phyloP scores from a whole-genome alignment of 2,329 filamentous ascomycete species.

The Cytospora leucostoma region DNA sequence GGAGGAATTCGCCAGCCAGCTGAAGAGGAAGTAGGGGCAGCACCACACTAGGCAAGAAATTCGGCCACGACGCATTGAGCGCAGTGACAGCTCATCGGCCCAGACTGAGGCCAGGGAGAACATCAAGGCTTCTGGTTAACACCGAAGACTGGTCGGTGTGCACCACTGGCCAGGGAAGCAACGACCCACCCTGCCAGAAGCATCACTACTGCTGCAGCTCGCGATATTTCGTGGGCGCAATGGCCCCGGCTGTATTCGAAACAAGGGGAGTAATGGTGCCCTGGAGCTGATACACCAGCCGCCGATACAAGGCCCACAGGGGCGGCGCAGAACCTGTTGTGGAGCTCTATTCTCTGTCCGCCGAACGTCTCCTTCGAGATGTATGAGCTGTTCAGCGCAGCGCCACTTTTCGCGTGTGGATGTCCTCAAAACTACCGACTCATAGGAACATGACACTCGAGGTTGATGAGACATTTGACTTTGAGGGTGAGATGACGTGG shows the following conservation, averaged over 20 bases:
- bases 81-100: not conserved
- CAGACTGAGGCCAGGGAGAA: not conserved
- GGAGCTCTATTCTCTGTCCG: not conserved
- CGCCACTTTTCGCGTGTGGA: not conserved
- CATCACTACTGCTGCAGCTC: not conserved
- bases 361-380: not conserved
- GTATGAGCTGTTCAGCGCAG: not conserved
- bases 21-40: conserved; percentile 32
- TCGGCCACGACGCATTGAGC: not conserved
- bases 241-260: no score
- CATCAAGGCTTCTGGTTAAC: not conserved
- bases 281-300: not conserved
- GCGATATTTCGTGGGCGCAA: not conserved
- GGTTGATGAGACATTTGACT: conserved; percentile 6
- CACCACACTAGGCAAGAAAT: not conserved
- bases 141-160: not conserved
- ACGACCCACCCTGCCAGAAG: not conserved
- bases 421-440: not conserved
- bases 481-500: not conserved
- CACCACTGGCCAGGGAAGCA: not conserved
- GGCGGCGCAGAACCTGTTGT: not conserved
- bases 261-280: not conserved
- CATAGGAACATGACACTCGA: not conserved
- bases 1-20: conserved; percentile 69
- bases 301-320: not conserved